Base-by-base conservation (phyloP, 495 filamentous ascomycete species). In the Talaromyces adpressus region DNA sequence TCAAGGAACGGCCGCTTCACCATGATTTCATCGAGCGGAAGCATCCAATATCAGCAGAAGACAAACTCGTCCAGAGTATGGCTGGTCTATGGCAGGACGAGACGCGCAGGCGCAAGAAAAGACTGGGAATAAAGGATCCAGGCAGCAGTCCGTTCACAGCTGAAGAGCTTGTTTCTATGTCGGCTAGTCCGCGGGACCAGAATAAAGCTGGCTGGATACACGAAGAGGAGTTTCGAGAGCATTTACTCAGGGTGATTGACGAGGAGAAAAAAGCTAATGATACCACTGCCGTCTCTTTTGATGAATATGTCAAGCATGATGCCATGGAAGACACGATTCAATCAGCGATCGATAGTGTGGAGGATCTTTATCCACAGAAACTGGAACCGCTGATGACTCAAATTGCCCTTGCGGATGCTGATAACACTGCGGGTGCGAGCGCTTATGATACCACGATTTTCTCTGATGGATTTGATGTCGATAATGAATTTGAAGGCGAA, bases 11-110 rank as follows among this genome's bases (percentile, higher is more conserved):
- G 23, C 80, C 76, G 4, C 79, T 97, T 7, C 94, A 98, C 67
- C 89, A 96, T 68, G 89, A 95, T 69, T 97, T 98, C 63, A 74
- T 85, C 22, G 95, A 98, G 73, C 79, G 82, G 12, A 75, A 87
- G n/a, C 79, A 82, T 41, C 86, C 89, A 14, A 70, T 86, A 58
- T 73, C 82, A 0, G 71, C 83, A 1, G 87, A 91, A 65, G 79
- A 92, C 70, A 94, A 92, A 68, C 75, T 91, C 4, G 93, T 97
- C 47, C 91, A 89, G 70, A 98, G 95, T 66, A 91, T 98, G 88
- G 93, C 91, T 62, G 91, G 90, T 4, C 73, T 98, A 18, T 98
- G 94, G 94, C 86, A 86, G 73, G 92, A 97, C 70, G 94, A 98
- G 72, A 91, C 87, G 1, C 84, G 83, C 49, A 84, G 94, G 56